These are phyloP conservation scores for Oenanthe javanica DNA, from an alignment of 140 eudicot genomes.

Conservation along the genomic window DNA sequence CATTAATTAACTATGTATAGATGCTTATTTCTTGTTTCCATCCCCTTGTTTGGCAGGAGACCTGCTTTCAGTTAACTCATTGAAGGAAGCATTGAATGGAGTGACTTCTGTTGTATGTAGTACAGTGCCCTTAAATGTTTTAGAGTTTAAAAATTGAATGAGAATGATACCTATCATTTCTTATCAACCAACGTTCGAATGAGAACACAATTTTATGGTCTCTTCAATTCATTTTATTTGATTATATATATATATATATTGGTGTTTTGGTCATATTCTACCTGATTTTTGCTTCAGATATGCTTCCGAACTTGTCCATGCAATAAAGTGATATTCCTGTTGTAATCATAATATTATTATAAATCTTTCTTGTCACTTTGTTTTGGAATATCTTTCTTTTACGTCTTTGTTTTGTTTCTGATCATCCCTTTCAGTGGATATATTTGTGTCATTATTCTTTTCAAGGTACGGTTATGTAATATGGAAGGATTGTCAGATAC, in stretches of 20 bases:
- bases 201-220: background rate
- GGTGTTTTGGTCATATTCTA: background rate
- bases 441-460: background rate
- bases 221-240: background rate
- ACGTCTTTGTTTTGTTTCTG: background rate
- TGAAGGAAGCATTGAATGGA: slow-evolving; percentile 79
- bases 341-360: background rate
- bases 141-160: background rate
- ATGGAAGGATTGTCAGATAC: background rate
- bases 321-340: background rate
- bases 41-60: slow-evolving; percentile 43
- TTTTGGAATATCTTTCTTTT: background rate
- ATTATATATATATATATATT: background rate
- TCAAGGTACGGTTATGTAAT: background rate
- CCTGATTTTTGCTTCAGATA: background rate
- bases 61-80: slow-evolving; percentile 67
- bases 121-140: background rate
- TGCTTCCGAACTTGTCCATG: background rate
- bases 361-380: background rate
- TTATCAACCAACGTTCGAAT: background rate
- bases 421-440: background rate
- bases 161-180: background rate
- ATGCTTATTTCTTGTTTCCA: slow-evolving; percentile 8
- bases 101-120: slow-evolving; percentile 89
- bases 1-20: background rate